Evolutionary conservation across 2,329 filamentous ascomycete species (phyloP).

Genomic region (Fusarium sulawesiense): DNA sequence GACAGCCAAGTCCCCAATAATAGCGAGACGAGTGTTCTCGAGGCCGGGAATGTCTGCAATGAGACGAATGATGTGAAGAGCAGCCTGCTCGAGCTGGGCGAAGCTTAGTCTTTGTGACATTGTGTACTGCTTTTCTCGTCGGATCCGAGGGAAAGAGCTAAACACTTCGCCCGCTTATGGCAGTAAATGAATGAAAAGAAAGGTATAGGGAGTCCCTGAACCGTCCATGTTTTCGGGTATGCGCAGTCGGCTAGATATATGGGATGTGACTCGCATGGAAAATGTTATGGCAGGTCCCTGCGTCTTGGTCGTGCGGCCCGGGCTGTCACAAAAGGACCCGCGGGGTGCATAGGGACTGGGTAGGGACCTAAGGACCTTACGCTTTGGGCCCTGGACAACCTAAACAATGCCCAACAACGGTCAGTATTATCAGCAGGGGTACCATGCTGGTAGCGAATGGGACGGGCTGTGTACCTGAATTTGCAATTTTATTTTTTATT

Average conservation of each 20-base stretch:
- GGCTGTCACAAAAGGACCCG: conserved; percentile 11
- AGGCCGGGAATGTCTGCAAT: conserved; percentile 60
- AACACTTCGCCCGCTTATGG: conserved; percentile 31
- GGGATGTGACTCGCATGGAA: not conserved
- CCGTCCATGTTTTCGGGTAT: not conserved
- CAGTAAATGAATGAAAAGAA: not conserved
- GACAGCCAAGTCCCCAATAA: conserved; percentile 45
- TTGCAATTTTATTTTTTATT: conserved; percentile 29
- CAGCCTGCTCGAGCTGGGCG: conserved; percentile 72
- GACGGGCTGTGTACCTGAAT: conserved; percentile 9
- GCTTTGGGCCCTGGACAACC: conserved; percentile 5
- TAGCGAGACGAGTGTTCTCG: conserved; percentile 46
- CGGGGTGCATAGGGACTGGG: conserved; percentile 26
- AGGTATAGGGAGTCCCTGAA: not conserved
- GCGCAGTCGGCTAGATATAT: conserved; percentile 26
- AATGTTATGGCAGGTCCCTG: conserved; percentile 2
- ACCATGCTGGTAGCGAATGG: conserved; percentile 20
- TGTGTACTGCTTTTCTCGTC: conserved; percentile 26
- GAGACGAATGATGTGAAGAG: conserved; percentile 92
- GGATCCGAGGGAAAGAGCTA: conserved; percentile 24
- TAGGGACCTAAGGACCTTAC: conserved; percentile 6
- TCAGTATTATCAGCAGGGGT: conserved; percentile 18
- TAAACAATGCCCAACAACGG: conserved; percentile 32
- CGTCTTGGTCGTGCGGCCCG: not conserved
- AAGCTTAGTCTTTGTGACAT: conserved; percentile 44